A percentile compares a stretch with the other conserved stretches of the same genome.
Evolutionary conservation across 1,139 yeast species (phyloP).

Genomic region (Saccharomyces hybrid): DNA sequence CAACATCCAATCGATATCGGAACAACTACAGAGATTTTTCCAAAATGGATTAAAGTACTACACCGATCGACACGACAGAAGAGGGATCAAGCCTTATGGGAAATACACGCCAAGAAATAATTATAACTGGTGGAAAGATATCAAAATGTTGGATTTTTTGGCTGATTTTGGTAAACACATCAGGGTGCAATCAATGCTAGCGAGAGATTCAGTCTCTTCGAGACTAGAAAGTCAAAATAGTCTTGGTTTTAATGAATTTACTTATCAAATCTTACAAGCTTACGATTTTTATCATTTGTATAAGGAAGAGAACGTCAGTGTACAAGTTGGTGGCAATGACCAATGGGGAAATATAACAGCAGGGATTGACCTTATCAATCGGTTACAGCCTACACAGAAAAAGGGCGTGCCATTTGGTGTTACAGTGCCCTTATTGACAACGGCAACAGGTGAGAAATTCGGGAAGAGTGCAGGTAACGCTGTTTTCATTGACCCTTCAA

Average conservation of each 20-base stretch:
- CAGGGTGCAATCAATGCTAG: conserved; percentile 79
- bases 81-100: conserved; percentile 32
- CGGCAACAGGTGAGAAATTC: conserved; percentile 86
- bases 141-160: conserved; percentile 69
- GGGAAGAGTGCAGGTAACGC: conserved; percentile 98
- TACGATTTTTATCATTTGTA: conserved; percentile 85
- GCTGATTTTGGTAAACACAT: conserved; percentile 72
- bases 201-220: conserved; percentile 77
- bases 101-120: conserved; percentile 49
- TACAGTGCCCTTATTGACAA: conserved; percentile 84
- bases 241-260: conserved; percentile 85
- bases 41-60: conserved; percentile 57
- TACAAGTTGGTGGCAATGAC: conserved; percentile 94
- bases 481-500: conserved; percentile 63
- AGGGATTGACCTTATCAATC: conserved; percentile 77
- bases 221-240: conserved; percentile 66
- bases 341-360: conserved; percentile 99
- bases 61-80: conserved; percentile 34
- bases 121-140: conserved; percentile 76
- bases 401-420: conserved; percentile 51
- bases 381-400: conserved; percentile 38
- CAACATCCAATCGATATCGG: conserved; percentile 54
- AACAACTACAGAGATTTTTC: conserved; percentile 57
- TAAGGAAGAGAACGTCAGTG: conserved; percentile 47
- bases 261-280: conserved; percentile 89